These are phyloP conservation scores for Ilyonectria destructans DNA, from an alignment of 2,329 filamentous ascomycete genomes.

Conservation along the genomic window DNA sequence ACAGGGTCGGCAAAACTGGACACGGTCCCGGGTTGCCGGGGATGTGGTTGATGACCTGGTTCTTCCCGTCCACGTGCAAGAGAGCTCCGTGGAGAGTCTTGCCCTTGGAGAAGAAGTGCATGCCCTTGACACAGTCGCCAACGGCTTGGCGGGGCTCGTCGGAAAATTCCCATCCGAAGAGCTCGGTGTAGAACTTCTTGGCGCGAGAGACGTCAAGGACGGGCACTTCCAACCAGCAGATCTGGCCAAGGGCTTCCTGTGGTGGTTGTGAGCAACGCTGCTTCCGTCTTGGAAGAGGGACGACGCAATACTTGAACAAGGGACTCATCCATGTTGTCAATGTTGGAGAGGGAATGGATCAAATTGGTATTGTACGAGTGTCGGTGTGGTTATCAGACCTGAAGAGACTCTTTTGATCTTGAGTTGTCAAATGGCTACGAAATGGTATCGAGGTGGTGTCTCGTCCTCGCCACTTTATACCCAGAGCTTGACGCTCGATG, in stretches of 20 bases:
- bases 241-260: slow-evolving; percentile 51
- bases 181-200: slow-evolving; percentile 56
- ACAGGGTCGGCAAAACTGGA: slow-evolving; percentile 54
- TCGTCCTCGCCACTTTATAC: slow-evolving; percentile 38
- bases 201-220: slow-evolving; percentile 54
- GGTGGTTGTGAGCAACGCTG: not conserved
- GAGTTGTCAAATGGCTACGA: not conserved
- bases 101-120: slow-evolving; percentile 56
- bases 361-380: not conserved
- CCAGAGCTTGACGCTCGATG: slow-evolving; percentile 3
- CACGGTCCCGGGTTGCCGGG: slow-evolving; percentile 45
- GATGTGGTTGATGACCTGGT: slow-evolving; percentile 49
- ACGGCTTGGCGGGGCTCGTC: slow-evolving; percentile 39
- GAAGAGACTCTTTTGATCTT: not conserved
- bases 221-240: slow-evolving; percentile 60
- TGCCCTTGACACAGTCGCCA: slow-evolving; percentile 47
- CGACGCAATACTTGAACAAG: slow-evolving; percentile 31
- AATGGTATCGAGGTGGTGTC: not conserved
- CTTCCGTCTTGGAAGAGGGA: not conserved
- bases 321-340: slow-evolving; percentile 28
- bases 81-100: slow-evolving; percentile 55
- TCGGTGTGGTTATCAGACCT: not conserved
- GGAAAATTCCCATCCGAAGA: slow-evolving; percentile 55
- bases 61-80: slow-evolving; percentile 51
- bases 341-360: not conserved